These are phyloP conservation scores for Wolfiporia cocos DNA, from an alignment of 1,284 basidiomycete genomes.

Conservation along the genomic window DNA sequence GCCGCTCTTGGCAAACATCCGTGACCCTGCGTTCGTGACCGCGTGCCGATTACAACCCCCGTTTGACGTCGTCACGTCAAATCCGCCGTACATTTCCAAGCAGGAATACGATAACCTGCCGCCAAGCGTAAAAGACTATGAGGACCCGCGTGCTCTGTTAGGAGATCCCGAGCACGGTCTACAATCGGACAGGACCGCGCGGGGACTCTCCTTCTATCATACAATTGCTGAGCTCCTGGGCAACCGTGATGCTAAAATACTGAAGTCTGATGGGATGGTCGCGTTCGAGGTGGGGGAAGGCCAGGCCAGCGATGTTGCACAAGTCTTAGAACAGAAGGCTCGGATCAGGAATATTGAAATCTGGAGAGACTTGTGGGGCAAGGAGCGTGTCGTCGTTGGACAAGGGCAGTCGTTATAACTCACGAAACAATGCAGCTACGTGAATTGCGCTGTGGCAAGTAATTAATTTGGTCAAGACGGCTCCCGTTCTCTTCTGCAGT, in stretches of 20 bases:
- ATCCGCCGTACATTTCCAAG: constrained; percentile 88
- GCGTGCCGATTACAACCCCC: constrained; percentile 33
- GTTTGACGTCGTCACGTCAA: constrained; percentile 81
- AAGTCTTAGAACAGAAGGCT: constrained; percentile 44
- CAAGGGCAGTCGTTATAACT: not conserved
- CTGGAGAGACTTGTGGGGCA: constrained; percentile 76
- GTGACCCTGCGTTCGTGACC: constrained; percentile 30
- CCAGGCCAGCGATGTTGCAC: constrained; percentile 60
- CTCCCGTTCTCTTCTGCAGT: too few relatives aligned
- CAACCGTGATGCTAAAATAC: constrained; percentile 33
- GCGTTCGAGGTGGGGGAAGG: constrained; percentile 78
- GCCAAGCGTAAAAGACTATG: constrained; percentile 65
- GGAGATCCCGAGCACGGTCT: constrained; percentile 44
- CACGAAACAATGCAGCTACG: not conserved
- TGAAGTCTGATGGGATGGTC: constrained; percentile 46
- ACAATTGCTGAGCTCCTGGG: constrained; percentile 59
- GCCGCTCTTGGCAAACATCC: constrained; percentile 42
- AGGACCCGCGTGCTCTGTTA: constrained; percentile 77
- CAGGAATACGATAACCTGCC: constrained; percentile 61
- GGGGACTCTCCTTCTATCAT: constrained; percentile 79
- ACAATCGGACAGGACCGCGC: too few relatives aligned
- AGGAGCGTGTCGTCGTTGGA: constrained; percentile 57
- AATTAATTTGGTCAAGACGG: too few relatives aligned
- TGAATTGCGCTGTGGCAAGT: too few relatives aligned
- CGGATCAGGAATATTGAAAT: constrained; percentile 47